Conservation (phyloP, 2,329 filamentous ascomycete genomes). For the Colletotrichum lindemuthianum region DNA sequence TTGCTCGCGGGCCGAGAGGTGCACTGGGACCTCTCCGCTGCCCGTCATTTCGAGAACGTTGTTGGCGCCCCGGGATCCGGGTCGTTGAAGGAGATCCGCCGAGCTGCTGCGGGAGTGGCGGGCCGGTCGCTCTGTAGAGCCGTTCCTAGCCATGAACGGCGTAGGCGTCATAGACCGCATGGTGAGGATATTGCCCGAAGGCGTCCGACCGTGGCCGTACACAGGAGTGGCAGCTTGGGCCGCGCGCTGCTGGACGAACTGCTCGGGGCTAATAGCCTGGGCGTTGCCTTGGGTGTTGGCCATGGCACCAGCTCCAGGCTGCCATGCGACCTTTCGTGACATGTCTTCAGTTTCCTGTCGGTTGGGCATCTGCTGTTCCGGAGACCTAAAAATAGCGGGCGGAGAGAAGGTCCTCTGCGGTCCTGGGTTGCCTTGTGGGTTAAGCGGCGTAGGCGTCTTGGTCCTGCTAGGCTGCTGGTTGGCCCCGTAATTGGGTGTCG, state of each 20-base stretch:
- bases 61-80: conserved; percentile 68
- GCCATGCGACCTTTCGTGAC: conserved; percentile 79
- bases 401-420: conserved; percentile 47
- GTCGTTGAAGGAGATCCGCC: conserved; percentile 58
- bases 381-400: conserved; percentile 38
- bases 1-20: conserved; percentile 87
- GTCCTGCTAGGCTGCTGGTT: conserved; percentile 42
- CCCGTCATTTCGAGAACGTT: conserved; percentile 60
- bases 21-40: conserved; percentile 53
- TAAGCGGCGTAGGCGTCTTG: conserved; percentile 43
- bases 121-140: conserved; percentile 52
- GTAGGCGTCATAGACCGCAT: conserved; percentile 54
- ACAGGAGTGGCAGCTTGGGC: conserved; percentile 52
- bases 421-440: conserved; percentile 38
- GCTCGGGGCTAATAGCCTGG: conserved; percentile 76
- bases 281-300: conserved; percentile 42
- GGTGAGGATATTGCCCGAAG: conserved; percentile 60
- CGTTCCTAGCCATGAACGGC: conserved; percentile 53
- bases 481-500: conserved; percentile 74
- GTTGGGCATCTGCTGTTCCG: conserved; percentile 47
- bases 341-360: conserved; percentile 64
- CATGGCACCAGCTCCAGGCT: conserved; percentile 69
- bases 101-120: conserved; percentile 59
- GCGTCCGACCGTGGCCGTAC: conserved; percentile 65
- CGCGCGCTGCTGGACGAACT: conserved; percentile 84